phyloP scores from a whole-genome alignment of 306 rosid genomes.

The Vigna trinervia region DNA sequence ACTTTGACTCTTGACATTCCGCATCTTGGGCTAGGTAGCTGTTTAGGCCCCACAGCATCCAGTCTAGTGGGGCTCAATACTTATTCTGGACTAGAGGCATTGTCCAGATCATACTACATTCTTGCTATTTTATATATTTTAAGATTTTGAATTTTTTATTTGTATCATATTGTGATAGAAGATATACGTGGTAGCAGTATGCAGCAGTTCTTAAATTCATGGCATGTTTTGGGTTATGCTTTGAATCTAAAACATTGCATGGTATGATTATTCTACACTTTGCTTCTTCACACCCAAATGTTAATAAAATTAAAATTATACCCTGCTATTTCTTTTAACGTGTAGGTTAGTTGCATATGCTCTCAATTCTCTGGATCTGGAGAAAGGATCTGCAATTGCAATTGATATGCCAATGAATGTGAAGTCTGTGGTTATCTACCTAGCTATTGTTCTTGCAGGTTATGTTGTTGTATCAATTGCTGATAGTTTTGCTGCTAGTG shows the following conservation, averaged over 20 bases:
- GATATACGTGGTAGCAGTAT: slow-evolving; percentile 12
- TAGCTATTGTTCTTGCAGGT: slow-evolving; percentile 88
- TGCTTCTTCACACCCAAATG: slow-evolving; percentile 11
- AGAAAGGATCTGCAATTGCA: slow-evolving; percentile 89
- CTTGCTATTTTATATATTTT: neutral
- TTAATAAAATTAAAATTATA: slow-evolving; percentile 13
- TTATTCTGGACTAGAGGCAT: neutral
- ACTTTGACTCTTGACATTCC: neutral
- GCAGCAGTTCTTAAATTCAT: slow-evolving; percentile 19
- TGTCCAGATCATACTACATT: neutral
- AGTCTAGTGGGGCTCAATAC: neutral
- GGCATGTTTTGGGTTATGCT: slow-evolving; percentile 12
- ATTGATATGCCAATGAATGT: slow-evolving; percentile 96
- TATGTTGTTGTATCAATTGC: slow-evolving; percentile 92
- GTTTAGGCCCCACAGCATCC: neutral
- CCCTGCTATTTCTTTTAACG: slow-evolving; percentile 44
- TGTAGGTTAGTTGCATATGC: slow-evolving; percentile 90
- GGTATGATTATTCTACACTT: neutral
- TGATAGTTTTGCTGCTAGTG: slow-evolving; percentile 92
- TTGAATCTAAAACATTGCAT: slow-evolving; percentile 30
- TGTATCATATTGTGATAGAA: slow-evolving; percentile 11
- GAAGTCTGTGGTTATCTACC: slow-evolving; percentile 82
- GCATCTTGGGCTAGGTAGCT: neutral
- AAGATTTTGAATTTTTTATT: neutral
- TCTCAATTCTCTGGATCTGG: slow-evolving; percentile 70